phyloP scores from a whole-genome alignment of 768 basidiomycete genomes.

The Xerocomus brunneocitrinus region DNA sequence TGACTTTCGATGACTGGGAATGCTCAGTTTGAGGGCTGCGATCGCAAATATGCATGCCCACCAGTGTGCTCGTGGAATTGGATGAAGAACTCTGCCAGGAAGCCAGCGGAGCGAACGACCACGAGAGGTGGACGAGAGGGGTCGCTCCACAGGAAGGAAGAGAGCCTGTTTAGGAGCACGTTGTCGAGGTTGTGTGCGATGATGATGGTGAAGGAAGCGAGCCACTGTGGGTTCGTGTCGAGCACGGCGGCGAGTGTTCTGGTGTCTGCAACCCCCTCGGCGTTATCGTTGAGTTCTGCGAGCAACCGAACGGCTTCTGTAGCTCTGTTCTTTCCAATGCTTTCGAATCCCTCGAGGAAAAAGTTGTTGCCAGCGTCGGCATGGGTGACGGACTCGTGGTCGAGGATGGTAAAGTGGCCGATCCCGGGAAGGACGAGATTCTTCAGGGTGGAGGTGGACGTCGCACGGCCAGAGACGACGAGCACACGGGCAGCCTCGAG shows the following conservation, averaged over 20 bases:
- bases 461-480: slow-evolving; percentile 75
- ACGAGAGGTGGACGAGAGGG: slow-evolving; percentile 63
- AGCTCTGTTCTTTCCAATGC: slow-evolving; percentile 77
- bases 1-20: slow-evolving; percentile 81
- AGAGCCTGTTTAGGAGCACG: slow-evolving; percentile 50
- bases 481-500: slow-evolving; percentile 83
- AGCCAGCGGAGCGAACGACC: slow-evolving; percentile 80
- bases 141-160: slow-evolving; percentile 64
- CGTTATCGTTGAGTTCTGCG: slow-evolving; percentile 83
- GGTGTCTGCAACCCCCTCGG: slow-evolving; percentile 62
- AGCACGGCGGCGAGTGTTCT: slow-evolving; percentile 56
- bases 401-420: slow-evolving; percentile 92
- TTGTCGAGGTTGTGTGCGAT: slow-evolving; percentile 79
- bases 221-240: slow-evolving; percentile 45
- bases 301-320: slow-evolving; percentile 73
- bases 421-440: slow-evolving; percentile 96
- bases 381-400: slow-evolving; percentile 52
- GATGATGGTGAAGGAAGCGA: slow-evolving; percentile 70
- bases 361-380: slow-evolving; percentile 95
- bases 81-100: slow-evolving; percentile 82
- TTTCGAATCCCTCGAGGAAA: slow-evolving; percentile 75
- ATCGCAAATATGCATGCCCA: slow-evolving; percentile 35
- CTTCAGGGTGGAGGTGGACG: slow-evolving; percentile 87
- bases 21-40: background rate
- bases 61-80: slow-evolving; percentile 87